Conservation (phyloP, 2,329 filamentous ascomycete genomes). For the Venturia carpophila region DNA sequence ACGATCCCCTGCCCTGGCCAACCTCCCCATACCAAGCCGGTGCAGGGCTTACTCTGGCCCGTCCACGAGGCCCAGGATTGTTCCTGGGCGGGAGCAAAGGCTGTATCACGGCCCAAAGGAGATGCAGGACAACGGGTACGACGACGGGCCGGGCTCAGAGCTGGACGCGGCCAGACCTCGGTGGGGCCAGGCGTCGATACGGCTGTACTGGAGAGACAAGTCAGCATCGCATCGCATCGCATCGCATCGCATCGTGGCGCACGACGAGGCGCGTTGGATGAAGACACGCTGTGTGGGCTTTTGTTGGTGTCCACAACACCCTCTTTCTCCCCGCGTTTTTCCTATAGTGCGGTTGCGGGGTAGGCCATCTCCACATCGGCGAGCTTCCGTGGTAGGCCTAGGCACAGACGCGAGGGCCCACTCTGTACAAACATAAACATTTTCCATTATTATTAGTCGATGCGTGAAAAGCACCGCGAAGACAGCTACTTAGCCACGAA, state of each 20-base stretch:
- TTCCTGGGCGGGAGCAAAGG: not conserved
- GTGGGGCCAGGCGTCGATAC: too few relatives aligned
- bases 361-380: not conserved
- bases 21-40: not conserved
- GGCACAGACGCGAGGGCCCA: not conserved
- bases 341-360: not conserved
- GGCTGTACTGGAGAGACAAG: too few relatives aligned
- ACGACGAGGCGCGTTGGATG: too few relatives aligned
- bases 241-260: too few relatives aligned
- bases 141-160: not conserved
- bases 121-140: not conserved
- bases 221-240: too few relatives aligned
- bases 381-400: not conserved
- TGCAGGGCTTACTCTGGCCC: not conserved
- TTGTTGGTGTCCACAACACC: too few relatives aligned
- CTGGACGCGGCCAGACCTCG: too few relatives aligned
- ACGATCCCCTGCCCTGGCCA: not conserved
- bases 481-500: too few relatives aligned
- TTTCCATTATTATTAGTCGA: not conserved
- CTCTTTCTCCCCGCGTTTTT: not conserved
- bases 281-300: too few relatives aligned
- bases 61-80: not conserved
- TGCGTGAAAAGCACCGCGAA: not conserved
- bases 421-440: too few relatives aligned
- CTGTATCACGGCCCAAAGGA: slow-evolving; percentile 7